phyloP scores from a whole-genome alignment of 345 rosid genomes.

The Hypericum perforatum region DNA sequence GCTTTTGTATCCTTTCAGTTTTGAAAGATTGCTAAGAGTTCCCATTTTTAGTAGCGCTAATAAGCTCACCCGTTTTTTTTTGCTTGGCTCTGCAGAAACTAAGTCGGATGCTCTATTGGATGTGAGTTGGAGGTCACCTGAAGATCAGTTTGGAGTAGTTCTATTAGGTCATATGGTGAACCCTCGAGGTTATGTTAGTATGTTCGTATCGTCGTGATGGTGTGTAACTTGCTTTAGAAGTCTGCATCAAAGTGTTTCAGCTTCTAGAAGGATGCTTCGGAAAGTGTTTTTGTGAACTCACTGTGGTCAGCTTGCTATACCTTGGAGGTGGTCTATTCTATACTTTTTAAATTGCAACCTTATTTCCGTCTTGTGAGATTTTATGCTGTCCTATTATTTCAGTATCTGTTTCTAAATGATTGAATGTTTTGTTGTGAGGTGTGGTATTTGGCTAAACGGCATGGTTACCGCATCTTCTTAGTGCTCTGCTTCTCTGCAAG shows the following conservation, averaged over 20 bases:
- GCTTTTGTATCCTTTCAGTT: too few species aligned
- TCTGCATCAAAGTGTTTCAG: constrained; percentile 36
- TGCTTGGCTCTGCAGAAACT: constrained; percentile 43
- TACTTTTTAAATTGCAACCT: constrained; percentile 24
- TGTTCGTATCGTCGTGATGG: constrained; percentile 34
- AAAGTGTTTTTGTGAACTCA: constrained; percentile 38
- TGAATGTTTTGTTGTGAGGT: constrained; percentile 61
- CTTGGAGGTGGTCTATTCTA: constrained; percentile 57
- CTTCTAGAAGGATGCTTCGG: constrained; percentile 27
- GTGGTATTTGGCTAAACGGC: constrained; percentile 41
- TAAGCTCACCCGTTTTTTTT: background rate
- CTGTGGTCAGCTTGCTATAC: constrained; percentile 39
- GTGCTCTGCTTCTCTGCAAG: constrained; percentile 34
- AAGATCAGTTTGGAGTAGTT: constrained; percentile 12
- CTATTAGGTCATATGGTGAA: constrained; percentile 26
- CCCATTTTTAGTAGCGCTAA: too few species aligned
- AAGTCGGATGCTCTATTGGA: constrained; percentile 18
- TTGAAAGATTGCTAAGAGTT: too few species aligned
- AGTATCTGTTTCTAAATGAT: constrained; percentile 31
- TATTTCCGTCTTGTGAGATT: constrained; percentile 21
- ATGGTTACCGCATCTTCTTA: constrained; percentile 38
- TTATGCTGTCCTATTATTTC: constrained; percentile 18
- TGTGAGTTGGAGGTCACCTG: constrained; percentile 12
- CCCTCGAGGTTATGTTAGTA: constrained; percentile 21
- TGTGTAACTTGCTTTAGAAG: constrained; percentile 36